Evolutionary conservation across 257 asterid species (phyloP).

Genomic region (Nicotiana tabacum): DNA sequence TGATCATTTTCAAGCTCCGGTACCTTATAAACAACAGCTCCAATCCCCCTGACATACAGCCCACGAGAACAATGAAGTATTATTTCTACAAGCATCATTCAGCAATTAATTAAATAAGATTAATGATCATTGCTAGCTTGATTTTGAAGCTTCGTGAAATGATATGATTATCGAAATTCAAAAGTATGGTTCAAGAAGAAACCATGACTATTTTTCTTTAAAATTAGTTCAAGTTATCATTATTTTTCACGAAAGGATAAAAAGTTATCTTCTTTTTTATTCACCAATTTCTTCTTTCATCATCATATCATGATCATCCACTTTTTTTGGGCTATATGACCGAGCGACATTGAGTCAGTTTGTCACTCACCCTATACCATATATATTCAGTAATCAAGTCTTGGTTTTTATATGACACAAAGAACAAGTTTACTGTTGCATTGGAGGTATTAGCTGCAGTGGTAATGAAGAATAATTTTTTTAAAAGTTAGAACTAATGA

Average conservation of each 20-base stretch:
- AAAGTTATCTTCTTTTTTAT: neutral
- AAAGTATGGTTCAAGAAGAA: neutral
- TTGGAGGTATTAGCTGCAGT: neutral
- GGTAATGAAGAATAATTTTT: neutral
- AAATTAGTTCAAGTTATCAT: neutral
- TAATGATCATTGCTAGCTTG: neutral
- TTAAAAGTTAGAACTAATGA: no score
- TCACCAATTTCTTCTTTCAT: neutral
- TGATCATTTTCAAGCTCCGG: slow-evolving; percentile 66
- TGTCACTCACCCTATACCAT: neutral
- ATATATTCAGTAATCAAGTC: neutral
- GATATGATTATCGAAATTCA: neutral
- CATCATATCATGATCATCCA: neutral
- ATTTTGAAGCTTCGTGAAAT: neutral
- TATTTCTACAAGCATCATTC: neutral
- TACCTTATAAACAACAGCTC: slow-evolving; percentile 77
- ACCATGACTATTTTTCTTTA: neutral
- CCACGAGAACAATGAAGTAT: neutral
- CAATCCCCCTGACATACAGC: slow-evolving; percentile 58
- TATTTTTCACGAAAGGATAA: no score
- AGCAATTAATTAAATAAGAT: neutral
- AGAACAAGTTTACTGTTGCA: neutral
- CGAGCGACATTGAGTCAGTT: neutral
- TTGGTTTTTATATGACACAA: neutral
- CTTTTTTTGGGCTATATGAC: neutral